These are phyloP conservation scores for Solanum chmielewskii DNA, from an alignment of 257 asterid genomes.

Conservation along the genomic window DNA sequence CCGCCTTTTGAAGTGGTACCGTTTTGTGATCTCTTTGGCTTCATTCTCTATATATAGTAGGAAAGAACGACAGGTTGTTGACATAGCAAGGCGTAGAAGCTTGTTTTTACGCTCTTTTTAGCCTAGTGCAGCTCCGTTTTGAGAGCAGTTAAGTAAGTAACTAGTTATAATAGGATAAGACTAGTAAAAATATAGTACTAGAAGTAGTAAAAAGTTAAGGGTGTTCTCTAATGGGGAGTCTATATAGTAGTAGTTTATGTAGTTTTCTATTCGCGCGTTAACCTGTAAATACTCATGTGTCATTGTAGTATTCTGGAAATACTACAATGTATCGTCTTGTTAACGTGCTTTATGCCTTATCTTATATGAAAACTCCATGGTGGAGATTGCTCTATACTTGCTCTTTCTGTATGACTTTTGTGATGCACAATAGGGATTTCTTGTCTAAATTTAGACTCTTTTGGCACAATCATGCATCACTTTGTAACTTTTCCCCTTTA, in stretches of 20 bases:
- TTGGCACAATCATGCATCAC: background rate
- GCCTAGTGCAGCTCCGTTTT: conserved; percentile 16
- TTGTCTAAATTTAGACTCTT: background rate
- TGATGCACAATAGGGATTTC: background rate
- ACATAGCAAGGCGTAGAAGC: background rate
- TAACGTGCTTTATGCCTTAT: background rate
- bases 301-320: background rate
- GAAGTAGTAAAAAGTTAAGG: conserved; percentile 28
- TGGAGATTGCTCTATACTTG: background rate
- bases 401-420: background rate
- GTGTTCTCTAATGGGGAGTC: conserved; percentile 13
- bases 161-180: background rate
- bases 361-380: background rate
- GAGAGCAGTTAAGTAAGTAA: conserved; percentile 11
- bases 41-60: background rate
- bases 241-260: conserved; percentile 9
- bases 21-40: background rate
- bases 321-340: background rate
- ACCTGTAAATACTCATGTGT: conserved; percentile 23
- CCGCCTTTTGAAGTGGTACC: background rate
- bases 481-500: background rate
- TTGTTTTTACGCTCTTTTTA: background rate
- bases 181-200: conserved; percentile 15
- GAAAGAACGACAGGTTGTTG: background rate
- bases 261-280: background rate